Conservation (phyloP, 2,329 filamentous ascomycete species). For the Colletotrichum sp. region DNA sequence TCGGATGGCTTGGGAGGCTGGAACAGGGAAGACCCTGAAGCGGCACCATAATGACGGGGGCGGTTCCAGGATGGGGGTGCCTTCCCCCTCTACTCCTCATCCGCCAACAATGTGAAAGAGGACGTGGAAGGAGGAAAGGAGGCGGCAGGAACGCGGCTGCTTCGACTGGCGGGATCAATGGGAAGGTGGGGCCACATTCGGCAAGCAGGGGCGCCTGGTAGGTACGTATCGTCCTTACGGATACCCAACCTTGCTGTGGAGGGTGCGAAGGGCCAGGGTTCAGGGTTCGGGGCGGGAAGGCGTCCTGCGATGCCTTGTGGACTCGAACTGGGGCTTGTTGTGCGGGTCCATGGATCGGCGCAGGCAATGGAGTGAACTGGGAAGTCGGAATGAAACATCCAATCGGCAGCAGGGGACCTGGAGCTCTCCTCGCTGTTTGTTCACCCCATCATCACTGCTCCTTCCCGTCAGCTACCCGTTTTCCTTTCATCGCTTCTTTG, state of each 20-base stretch:
- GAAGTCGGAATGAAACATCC: conserved; percentile 1
- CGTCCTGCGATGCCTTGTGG: neutral
- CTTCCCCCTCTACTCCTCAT: neutral
- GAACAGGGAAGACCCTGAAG: neutral
- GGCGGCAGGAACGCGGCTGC: neutral
- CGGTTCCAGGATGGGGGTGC: neutral
- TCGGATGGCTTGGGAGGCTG: neutral
- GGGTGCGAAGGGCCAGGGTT: neutral
- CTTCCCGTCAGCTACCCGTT: neutral
- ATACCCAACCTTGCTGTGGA: no score
- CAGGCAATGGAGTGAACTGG: neutral
- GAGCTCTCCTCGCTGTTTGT: neutral
- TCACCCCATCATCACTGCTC: neutral
- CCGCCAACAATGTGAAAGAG: neutral
- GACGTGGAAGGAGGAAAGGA: neutral
- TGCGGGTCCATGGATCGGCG: conserved; percentile 4
- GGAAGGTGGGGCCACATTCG: neutral
- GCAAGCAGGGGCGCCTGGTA: neutral
- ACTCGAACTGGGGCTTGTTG: neutral
- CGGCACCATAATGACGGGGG: neutral
- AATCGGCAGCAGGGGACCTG: neutral
- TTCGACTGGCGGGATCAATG: neutral
- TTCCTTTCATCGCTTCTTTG: neutral
- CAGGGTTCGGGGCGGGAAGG: neutral
- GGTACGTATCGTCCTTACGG: neutral